Conservation (phyloP, 305 asterid genomes). For the Solanum hybrid region DNA sequence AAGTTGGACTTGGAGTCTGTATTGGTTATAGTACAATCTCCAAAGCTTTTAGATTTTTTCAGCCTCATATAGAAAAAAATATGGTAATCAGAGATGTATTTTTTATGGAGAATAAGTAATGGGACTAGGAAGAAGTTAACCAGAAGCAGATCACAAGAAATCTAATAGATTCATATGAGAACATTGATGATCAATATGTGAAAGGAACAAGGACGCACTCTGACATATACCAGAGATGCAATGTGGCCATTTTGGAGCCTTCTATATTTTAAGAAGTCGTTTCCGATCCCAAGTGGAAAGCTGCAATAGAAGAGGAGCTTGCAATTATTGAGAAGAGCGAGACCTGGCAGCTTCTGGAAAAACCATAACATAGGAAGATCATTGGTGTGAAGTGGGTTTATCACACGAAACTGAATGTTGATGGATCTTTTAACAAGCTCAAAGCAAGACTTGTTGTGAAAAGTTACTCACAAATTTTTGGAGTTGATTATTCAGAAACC, state of each 20-base stretch:
- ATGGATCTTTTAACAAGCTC: background rate
- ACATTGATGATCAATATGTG: background rate
- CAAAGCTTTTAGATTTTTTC: background rate
- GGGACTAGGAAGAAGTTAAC: background rate
- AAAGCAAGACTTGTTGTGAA: background rate
- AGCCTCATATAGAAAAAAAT: no score
- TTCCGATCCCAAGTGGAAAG: background rate
- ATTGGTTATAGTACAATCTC: background rate
- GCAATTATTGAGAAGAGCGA: background rate
- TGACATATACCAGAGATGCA: background rate
- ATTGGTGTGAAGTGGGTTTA: background rate
- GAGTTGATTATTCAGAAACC: background rate
- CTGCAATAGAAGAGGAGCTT: background rate
- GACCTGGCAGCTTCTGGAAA: background rate
- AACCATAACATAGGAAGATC: background rate
- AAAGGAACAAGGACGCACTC: background rate
- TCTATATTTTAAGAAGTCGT: background rate
- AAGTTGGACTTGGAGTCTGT: background rate
- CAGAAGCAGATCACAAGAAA: background rate
- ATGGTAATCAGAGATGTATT: background rate
- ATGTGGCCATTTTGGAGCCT: background rate
- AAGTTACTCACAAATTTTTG: background rate
- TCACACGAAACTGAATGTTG: background rate
- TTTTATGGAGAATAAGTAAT: background rate
- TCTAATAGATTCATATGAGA: background rate